Evolutionary conservation across 805 yeast genomes (phyloP).

Genomic region (Metschnikowia hibisci): DNA sequence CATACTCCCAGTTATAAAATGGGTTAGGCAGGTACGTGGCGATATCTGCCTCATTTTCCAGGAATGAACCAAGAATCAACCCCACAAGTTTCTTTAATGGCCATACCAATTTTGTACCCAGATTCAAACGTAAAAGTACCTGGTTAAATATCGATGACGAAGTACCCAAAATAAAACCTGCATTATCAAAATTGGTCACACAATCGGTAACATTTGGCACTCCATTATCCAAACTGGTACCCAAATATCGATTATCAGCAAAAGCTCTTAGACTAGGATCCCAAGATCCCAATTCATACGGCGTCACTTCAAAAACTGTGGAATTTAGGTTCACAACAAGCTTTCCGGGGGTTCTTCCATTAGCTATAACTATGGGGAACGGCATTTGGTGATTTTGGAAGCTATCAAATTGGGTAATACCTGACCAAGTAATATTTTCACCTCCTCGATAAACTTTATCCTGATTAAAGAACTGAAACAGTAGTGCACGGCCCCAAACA

Average conservation of each 20-base stretch:
- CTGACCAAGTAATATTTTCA: constrained; percentile 23
- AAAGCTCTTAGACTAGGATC: constrained; percentile 35
- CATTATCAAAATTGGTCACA: constrained; percentile 32
- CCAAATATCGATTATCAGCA: constrained; percentile 28
- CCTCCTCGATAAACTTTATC: constrained; percentile 14
- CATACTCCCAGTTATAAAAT: constrained; percentile 42
- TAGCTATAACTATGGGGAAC: constrained; percentile 60
- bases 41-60: constrained; percentile 55
- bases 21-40: constrained; percentile 76
- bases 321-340: constrained; percentile 57
- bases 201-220: constrained; percentile 18
- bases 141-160: constrained; percentile 79
- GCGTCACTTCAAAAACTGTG: constrained; percentile 46
- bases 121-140: constrained; percentile 53
- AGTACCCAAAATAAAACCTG: constrained; percentile 78
- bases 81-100: constrained; percentile 22
- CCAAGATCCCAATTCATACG: constrained; percentile 43
- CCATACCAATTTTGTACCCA: constrained; percentile 20
- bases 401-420: constrained; percentile 21
- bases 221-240: constrained; percentile 26
- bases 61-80: constrained; percentile 30
- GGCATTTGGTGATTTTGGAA: constrained; percentile 49
- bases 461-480: constrained; percentile 15
- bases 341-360: constrained; percentile 65
- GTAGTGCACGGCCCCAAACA: constrained; percentile 19